Percentiles rank a stretch among this genome's conserved stretches.
Evolutionary conservation across 108 stramenopile genomes (phyloP).

Genomic region (Stephanodiscus triporus): DNA sequence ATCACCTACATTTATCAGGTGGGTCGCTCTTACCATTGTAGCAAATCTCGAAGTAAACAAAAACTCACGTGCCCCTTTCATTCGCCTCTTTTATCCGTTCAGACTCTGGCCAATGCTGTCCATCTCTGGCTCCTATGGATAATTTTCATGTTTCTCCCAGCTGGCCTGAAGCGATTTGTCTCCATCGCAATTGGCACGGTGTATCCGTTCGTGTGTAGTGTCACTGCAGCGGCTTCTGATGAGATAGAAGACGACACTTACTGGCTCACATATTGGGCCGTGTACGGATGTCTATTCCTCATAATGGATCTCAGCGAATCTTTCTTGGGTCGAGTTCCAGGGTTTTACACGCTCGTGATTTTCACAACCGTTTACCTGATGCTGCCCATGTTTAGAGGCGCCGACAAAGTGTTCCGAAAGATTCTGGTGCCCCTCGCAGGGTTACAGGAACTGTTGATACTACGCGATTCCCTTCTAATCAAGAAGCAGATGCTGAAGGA

Average conservation of each 20-base stretch:
- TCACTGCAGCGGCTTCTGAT: conserved; percentile 33
- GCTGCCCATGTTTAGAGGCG: conserved; percentile 69
- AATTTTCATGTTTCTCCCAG: conserved; percentile 2
- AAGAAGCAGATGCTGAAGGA: conserved; percentile 48
- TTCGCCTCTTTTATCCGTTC: background rate
- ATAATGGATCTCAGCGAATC: conserved; percentile 58
- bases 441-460: conserved; percentile 22
- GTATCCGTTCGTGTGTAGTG: background rate
- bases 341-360: conserved; percentile 57
- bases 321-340: conserved; percentile 57
- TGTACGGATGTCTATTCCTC: conserved; percentile 54
- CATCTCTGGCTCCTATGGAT: conserved; percentile 10
- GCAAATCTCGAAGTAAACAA: too few relatives aligned
- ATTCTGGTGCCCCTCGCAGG: conserved; percentile 55
- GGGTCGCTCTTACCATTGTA: too few relatives aligned
- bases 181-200: background rate
- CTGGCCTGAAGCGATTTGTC: conserved; percentile 6
- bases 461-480: conserved; percentile 55
- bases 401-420: conserved; percentile 64
- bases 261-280: conserved; percentile 60
- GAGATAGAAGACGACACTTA: conserved; percentile 52
- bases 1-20: conserved; percentile 9
- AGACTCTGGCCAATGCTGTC: conserved; percentile 5
- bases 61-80: too few relatives aligned
- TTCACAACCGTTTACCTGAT: conserved; percentile 57